These are phyloP conservation scores for Vinca major DNA, from an alignment of 305 asterid genomes.

Conservation along the genomic window DNA sequence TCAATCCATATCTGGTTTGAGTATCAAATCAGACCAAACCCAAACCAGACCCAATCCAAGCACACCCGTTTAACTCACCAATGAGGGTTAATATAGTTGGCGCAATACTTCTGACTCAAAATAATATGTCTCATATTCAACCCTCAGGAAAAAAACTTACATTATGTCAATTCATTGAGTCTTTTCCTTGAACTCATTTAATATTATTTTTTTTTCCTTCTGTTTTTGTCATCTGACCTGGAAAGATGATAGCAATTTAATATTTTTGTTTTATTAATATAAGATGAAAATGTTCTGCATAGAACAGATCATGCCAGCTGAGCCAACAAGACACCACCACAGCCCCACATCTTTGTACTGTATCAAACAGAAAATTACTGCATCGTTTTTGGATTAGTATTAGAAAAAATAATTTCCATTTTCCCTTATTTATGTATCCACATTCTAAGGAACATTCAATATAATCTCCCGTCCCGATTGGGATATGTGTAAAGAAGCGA, in stretches of 20 bases:
- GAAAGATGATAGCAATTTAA: constrained; percentile 23
- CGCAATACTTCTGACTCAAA: constrained; percentile 25
- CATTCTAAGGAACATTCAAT: no score
- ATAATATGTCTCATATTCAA: not conserved
- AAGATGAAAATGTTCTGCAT: constrained; percentile 21
- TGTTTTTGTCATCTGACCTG: constrained; percentile 27
- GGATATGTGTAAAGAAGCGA: no score
- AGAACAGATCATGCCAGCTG: constrained; percentile 33
- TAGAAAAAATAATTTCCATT: not conserved
- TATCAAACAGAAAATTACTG: not conserved
- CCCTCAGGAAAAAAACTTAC: constrained; percentile 18
- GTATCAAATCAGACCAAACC: no score
- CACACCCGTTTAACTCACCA: not conserved
- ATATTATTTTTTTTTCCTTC: constrained; percentile 15
- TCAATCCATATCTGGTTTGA: no score
- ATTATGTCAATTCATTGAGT: constrained; percentile 15
- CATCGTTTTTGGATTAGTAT: not conserved
- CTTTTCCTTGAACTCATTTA: constrained; percentile 16
- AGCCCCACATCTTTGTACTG: not conserved
- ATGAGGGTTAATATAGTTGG: constrained; percentile 23
- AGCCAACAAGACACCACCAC: constrained; percentile 19
- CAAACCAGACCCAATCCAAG: no score
- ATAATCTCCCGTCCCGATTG: no score
- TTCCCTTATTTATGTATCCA: not conserved
- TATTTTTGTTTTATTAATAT: constrained; percentile 9